Evolutionary conservation across 2,329 filamentous ascomycete species (phyloP), one percentile per base, ranked within the genome.

Genomic region (Penicillium sp.): DNA sequence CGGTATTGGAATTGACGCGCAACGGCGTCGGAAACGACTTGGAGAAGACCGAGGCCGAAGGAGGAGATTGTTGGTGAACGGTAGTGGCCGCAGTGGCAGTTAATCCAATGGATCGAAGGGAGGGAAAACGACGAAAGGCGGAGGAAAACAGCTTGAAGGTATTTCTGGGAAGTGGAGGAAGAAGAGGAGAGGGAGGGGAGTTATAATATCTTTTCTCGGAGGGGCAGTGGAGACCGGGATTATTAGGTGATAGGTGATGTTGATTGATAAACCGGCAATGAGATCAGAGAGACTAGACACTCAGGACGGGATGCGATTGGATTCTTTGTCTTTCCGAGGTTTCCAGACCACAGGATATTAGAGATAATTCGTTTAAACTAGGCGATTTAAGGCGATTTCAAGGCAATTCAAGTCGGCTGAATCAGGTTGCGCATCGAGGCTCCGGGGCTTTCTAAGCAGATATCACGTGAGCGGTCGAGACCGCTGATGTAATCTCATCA

Each of bases 141-240:
- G 88, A 91, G 82, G 91, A 91, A 84, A 96, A 96, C 93, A 96
- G 85, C 82, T 93, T 96, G 90, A 80, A 88, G 86, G 82, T 81
- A 73, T 63, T 61, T 54, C 45, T n/a, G 53, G 50, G 47, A 58
- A 54, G 55, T 27, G 25, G 51, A 63, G 49, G 57, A 27, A 29
- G 53, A 56, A 57, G 61, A 53, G 50, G 43, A 47, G 45, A 55
- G 52, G 48, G 53, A 38, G 49, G 50, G 59, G 41, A 49, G 55
- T 19, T 55, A 42, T 53, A 38, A 51, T 31, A 48, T 48, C 49
- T 57, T 61, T 59, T 61, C 48, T 53, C 49, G 53, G 55, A 41
- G 59, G 55, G 55, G 56, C 53, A 61, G 60, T 58, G 62, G 64
- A 51, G 65, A 53, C 58, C 60, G 51, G 61, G 57, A 64, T 60